These are phyloP conservation scores for Dipteronia sinensis DNA, from an alignment of 345 rosid genomes.

Conservation along the genomic window DNA sequence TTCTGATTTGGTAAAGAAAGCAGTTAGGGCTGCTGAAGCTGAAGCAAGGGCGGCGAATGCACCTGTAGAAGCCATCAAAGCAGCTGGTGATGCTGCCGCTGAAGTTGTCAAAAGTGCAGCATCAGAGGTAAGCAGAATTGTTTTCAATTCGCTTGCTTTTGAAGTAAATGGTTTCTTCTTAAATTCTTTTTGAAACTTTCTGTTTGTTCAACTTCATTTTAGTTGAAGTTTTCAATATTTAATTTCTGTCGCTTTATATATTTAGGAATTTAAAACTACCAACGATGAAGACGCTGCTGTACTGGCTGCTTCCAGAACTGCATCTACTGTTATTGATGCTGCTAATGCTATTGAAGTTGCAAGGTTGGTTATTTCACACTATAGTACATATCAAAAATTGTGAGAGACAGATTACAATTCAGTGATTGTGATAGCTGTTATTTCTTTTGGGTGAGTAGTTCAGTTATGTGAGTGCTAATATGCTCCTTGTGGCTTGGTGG, in stretches of 20 bases:
- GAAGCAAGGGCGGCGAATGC: slow-evolving; percentile 94
- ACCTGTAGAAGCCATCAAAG: slow-evolving; percentile 82
- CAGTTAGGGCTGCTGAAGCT: slow-evolving; percentile 90
- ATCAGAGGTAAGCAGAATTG: slow-evolving; percentile 54
- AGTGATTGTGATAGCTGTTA: slow-evolving; percentile 22
- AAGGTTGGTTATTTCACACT: slow-evolving; percentile 52
- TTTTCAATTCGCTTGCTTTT: neutral
- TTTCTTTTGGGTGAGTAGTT: slow-evolving; percentile 13
- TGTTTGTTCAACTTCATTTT: neutral
- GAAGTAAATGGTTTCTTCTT: neutral
- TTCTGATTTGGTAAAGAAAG: slow-evolving; percentile 72
- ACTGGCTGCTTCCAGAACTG: slow-evolving; percentile 85
- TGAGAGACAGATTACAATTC: slow-evolving; percentile 12
- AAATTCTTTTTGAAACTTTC: neutral
- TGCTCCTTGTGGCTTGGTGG: slow-evolving; percentile 28
- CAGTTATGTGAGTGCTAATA: slow-evolving; percentile 28
- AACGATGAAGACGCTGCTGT: slow-evolving; percentile 89
- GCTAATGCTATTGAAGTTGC: slow-evolving; percentile 74
- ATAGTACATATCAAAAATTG: neutral
- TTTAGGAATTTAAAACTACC: slow-evolving; percentile 66
- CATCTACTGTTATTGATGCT: slow-evolving; percentile 91
- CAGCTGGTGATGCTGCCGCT: slow-evolving; percentile 94
- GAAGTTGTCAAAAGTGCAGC: slow-evolving; percentile 96
- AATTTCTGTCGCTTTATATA: slow-evolving; percentile 7
- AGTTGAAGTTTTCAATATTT: neutral